phyloP scores from a whole-genome alignment of 495 filamentous ascomycete species.

The Hyaloscypha variabilis region DNA sequence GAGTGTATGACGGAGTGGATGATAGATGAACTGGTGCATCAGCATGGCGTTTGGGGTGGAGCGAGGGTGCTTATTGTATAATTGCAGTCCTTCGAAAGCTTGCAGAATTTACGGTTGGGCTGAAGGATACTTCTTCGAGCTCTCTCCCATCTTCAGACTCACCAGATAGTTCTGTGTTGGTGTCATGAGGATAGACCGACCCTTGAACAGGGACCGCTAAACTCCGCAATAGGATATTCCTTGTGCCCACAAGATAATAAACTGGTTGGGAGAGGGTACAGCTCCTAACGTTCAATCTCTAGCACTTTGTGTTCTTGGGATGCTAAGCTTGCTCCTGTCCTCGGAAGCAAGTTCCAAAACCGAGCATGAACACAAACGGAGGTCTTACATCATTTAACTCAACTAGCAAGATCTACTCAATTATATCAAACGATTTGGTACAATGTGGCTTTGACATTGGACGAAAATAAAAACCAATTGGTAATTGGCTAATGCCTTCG shows the following conservation, averaged over 20 bases:
- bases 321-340: no score
- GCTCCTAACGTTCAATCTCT: not conserved
- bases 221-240: not conserved
- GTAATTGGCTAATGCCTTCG: not conserved
- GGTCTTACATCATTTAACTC: no score
- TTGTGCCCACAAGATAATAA: not conserved
- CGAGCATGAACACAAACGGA: no score
- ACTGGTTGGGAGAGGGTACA: no score
- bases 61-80: not conserved
- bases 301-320: no score
- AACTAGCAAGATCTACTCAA: no score
- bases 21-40: slow-evolving; percentile 13
- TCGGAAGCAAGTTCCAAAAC: no score
- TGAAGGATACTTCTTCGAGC: not conserved
- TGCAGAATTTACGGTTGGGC: not conserved
- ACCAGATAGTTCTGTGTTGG: not conserved
- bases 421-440: not conserved
- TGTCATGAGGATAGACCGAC: not conserved
- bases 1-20: slow-evolving; percentile 52
- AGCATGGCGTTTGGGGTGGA: slow-evolving; percentile 20
- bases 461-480: not conserved
- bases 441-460: not conserved
- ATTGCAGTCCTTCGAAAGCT: not conserved
- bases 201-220: not conserved
- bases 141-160: not conserved